These are phyloP conservation scores for Ilyonectria mors-panacis DNA, from an alignment of 2,329 filamentous ascomycete species.

Conservation along the genomic window DNA sequence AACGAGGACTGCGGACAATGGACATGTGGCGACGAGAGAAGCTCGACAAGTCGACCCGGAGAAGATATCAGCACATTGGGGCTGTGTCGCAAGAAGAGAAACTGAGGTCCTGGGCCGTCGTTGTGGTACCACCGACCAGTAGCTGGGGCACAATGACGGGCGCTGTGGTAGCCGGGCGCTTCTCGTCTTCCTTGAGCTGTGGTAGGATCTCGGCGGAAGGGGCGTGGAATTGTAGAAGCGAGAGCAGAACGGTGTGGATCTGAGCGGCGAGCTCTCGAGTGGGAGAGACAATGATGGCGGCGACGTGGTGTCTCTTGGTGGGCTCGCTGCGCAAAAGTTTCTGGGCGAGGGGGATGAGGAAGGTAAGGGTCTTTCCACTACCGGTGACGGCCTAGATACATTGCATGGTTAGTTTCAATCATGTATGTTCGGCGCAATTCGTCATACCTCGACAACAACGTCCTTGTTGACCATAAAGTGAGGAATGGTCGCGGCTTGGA, in stretches of 20 bases:
- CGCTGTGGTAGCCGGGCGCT: conserved; percentile 62
- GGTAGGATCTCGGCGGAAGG: conserved; percentile 79
- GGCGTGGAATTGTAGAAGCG: conserved; percentile 85
- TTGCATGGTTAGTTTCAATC: conserved; percentile 7
- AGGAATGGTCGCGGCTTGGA: conserved; percentile 93
- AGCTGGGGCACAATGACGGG: conserved; percentile 85
- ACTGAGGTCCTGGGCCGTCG: conserved; percentile 88
- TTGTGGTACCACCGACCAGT: conserved; percentile 84
- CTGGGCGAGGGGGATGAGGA: conserved; percentile 86
- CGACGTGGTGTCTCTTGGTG: conserved; percentile 90
- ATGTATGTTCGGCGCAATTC: neutral
- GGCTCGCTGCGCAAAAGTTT: conserved; percentile 86
- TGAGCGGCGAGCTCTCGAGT: conserved; percentile 92
- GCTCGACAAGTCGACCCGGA: conserved; percentile 89
- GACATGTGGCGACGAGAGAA: conserved; percentile 88
- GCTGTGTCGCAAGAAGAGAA: conserved; percentile 83
- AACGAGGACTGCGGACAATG: conserved; percentile 92
- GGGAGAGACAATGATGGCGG: conserved; percentile 91
- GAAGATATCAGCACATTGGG: conserved; percentile 94
- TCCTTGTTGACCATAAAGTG: conserved; percentile 93
- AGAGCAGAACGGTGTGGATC: conserved; percentile 85
- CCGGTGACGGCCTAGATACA: conserved; percentile 81
- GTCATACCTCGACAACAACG: conserved; percentile 83
- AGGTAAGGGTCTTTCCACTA: conserved; percentile 91
- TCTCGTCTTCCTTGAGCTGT: conserved; percentile 68